Evolutionary conservation across 495 filamentous ascomycete species (phyloP), one percentile per base, ranked within the genome.

Genomic region (Clavariopsis aquatica): DNA sequence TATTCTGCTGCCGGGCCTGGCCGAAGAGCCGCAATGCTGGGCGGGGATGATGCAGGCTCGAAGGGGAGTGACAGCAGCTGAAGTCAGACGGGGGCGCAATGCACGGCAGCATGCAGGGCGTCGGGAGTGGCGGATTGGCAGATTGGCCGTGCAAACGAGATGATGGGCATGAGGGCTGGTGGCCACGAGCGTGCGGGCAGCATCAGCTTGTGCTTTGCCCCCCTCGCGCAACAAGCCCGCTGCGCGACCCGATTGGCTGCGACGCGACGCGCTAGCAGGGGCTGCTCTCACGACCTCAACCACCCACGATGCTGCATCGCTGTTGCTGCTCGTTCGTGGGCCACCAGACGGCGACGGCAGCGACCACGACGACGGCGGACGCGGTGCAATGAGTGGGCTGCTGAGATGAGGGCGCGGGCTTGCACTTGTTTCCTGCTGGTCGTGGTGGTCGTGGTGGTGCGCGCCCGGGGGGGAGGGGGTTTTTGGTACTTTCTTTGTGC

Each of bases 111-210:
- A 60, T 56, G 63, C 63, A 60, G 60, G 56, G 63, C 63, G 13
- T 49, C 36, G 55, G 49, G 26, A 5, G 36, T 54, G 49, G 46
- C 56, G 31, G 63, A 66, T 66, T 54, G 49, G 46, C 56, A 23
- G 63, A 66, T 66, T 66, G 63, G 63, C 24, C 4, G 51, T 34
- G 7, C 34, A 55, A 52, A 28, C 27, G 64, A 62, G 58, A 67
- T 67, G 64, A 67, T 58, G 64, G 45, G 45, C 64, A 67, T 57
- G 27, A 62, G 57, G 9, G 27, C 29, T 22, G 27, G 49, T 60
- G 63, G 49, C 43, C 26, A 15, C 22, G 20, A 19, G 24, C 31
- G 2, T 38, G 26, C 51, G 19, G 55, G 10, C 17, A 3, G 34
- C 19, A 36, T 49, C 63, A 31, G 46, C 49, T 19, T 43, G 62